Conservation (phyloP, 192 early-diverging fungal genomes). For the Linnemannia zychae region DNA sequence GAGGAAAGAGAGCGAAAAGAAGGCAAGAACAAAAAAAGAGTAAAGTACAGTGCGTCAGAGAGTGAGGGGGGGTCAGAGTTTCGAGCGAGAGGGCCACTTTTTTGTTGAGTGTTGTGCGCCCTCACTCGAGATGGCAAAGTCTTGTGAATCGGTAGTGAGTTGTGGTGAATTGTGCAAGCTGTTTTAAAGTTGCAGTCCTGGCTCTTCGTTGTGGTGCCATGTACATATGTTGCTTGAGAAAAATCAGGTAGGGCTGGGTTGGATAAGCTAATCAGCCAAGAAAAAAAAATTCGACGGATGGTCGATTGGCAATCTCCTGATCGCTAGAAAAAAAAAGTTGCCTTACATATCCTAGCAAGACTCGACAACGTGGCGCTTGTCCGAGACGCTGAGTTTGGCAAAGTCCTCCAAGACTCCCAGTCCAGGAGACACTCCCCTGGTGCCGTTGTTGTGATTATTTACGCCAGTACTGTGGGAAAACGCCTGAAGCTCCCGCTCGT, state of each 20-base stretch:
- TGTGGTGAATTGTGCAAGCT: neutral
- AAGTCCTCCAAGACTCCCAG: conserved; percentile 16
- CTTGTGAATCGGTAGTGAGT: neutral
- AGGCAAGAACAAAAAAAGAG: neutral
- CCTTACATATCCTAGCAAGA: neutral
- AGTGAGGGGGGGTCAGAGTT: neutral
- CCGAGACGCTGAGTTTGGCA: conserved; percentile 31
- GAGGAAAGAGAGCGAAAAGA: neutral
- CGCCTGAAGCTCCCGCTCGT: conserved; percentile 18
- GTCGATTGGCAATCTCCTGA: neutral
- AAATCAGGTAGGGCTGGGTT: neutral
- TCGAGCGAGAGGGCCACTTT: neutral
- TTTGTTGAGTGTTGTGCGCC: neutral
- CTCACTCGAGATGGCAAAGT: conserved; percentile 4
- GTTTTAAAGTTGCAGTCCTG: neutral
- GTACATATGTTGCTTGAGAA: neutral
- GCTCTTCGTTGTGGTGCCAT: neutral
- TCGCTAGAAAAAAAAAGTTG: neutral
- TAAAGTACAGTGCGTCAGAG: neutral
- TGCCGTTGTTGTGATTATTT: neutral
- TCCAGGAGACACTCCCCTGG: neutral
- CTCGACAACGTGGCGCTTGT: conserved; percentile 18
- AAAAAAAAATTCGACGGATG: neutral
- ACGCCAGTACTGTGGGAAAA: neutral
- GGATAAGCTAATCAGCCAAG: neutral